These are phyloP conservation scores for Taxawa tesnikishii DNA, from an alignment of 2,329 filamentous ascomycete genomes.

Conservation along the genomic window DNA sequence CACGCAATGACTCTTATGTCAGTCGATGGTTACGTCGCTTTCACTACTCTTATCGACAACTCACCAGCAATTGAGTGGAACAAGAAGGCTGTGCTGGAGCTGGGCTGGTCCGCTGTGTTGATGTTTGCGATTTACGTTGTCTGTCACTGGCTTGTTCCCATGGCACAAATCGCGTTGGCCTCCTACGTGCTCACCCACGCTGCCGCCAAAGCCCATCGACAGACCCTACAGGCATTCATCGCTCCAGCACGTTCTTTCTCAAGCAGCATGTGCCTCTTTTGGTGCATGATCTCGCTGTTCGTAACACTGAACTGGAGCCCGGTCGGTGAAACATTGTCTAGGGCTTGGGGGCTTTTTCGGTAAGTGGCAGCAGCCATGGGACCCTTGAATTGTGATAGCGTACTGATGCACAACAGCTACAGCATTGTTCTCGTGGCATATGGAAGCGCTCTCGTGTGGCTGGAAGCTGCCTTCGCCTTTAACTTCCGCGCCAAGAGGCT, in stretches of 20 bases:
- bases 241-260: slow-evolving; percentile 8
- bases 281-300: slow-evolving; percentile 10
- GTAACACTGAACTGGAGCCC: slow-evolving; percentile 11
- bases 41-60: neutral
- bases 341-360: slow-evolving; percentile 9
- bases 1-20: neutral
- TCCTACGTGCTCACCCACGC: slow-evolving; percentile 6
- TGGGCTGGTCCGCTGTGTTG: slow-evolving; percentile 5
- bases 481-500: slow-evolving; percentile 10
- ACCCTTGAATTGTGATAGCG: too few relatives aligned
- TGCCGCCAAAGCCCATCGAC: slow-evolving; percentile 3
- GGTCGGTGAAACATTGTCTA: slow-evolving; percentile 6
- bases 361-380: too few relatives aligned
- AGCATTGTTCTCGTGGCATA: too few relatives aligned
- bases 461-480: slow-evolving; percentile 11
- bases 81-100: slow-evolving; percentile 6
- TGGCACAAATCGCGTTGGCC: slow-evolving; percentile 9
- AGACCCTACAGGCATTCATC: slow-evolving; percentile 7
- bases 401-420: too few relatives aligned
- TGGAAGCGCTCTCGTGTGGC: slow-evolving; percentile 11
- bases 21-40: neutral
- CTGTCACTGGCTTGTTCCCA: slow-evolving; percentile 11
- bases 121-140: slow-evolving; percentile 9
- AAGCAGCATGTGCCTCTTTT: slow-evolving; percentile 11
- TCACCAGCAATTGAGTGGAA: neutral